A percentile compares a stretch with the other conserved stretches of the same genome.
phyloP scores from a whole-genome alignment of 2,329 filamentous ascomycete species.

The Curvularia spicifera region DNA sequence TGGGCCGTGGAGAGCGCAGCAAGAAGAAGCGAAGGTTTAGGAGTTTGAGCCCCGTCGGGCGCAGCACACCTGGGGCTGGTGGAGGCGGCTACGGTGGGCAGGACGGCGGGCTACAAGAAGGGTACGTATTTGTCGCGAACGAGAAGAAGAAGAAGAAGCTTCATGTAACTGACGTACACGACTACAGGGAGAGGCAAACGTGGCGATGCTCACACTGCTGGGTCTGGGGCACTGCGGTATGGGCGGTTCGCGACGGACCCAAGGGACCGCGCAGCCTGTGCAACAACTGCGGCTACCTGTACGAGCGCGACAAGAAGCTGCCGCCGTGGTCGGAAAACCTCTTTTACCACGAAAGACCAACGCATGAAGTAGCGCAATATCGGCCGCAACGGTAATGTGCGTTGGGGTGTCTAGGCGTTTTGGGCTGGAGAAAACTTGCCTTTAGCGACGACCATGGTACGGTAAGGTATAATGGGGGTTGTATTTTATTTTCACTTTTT shows the following conservation, averaged over 20 bases:
- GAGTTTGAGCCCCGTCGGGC: constrained; percentile 81
- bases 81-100: constrained; percentile 67
- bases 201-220: constrained; percentile 91
- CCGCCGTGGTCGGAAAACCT: constrained; percentile 78
- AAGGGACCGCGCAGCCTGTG: constrained; percentile 83
- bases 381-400: constrained; percentile 24
- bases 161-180: constrained; percentile 19
- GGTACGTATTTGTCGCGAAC: constrained; percentile 33
- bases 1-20: constrained; percentile 88
- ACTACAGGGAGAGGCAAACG: constrained; percentile 69
- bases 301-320: constrained; percentile 83
- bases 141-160: not conserved
- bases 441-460: constrained; percentile 3
- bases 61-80: constrained; percentile 78
- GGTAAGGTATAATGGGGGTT: not conserved
- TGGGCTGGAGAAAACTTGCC: not conserved
- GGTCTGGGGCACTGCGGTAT: constrained; percentile 88
- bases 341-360: constrained; percentile 58
- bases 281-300: constrained; percentile 89
- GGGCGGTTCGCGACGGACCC: constrained; percentile 93
- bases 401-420: not conserved
- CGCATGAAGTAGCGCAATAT: constrained; percentile 33
- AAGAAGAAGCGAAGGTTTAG: constrained; percentile 96
- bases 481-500: not conserved
- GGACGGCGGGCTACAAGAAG: constrained; percentile 61